Evolutionary conservation across 2,329 filamentous ascomycete genomes (phyloP).

Genomic region (Cladosporium sp.): DNA sequence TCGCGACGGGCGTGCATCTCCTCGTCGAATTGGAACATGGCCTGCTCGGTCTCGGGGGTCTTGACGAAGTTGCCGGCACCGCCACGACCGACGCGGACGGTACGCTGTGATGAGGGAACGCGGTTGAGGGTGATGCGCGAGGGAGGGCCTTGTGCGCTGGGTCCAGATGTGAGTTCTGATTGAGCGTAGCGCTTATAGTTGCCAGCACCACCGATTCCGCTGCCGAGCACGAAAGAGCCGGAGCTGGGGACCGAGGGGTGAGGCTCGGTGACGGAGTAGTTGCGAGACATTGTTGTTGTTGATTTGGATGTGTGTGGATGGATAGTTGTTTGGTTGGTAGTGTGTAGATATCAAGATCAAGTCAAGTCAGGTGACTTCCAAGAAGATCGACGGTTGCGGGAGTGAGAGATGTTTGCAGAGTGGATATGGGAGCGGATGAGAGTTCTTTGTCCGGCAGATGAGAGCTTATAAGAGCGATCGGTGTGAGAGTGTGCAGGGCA

Average conservation of each 20-base stretch:
- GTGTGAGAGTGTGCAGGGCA: not conserved
- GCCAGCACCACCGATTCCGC: slow-evolving; percentile 60
- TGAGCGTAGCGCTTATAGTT: slow-evolving; percentile 58
- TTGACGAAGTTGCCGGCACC: slow-evolving; percentile 60
- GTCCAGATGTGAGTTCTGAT: slow-evolving; percentile 53
- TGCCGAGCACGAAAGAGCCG: slow-evolving; percentile 50
- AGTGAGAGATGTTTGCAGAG: not conserved
- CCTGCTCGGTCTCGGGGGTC: slow-evolving; percentile 51
- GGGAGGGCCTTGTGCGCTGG: slow-evolving; percentile 48
- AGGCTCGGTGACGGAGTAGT: slow-evolving; percentile 60
- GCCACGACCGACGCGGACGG: slow-evolving; percentile 58
- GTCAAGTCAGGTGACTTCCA: not conserved
- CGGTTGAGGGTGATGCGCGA: slow-evolving; percentile 51
- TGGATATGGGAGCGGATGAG: slow-evolving; percentile 24
- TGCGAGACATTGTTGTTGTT: slow-evolving; percentile 32
- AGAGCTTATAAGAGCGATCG: not conserved
- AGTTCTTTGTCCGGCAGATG: slow-evolving; percentile 6
- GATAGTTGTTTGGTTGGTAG: slow-evolving; percentile 19
- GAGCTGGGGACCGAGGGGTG: slow-evolving; percentile 57
- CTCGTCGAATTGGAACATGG: slow-evolving; percentile 69
- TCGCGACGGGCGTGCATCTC: slow-evolving; percentile 59
- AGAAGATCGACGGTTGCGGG: slow-evolving; percentile 2
- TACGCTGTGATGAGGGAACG: slow-evolving; percentile 43
- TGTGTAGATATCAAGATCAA: slow-evolving; percentile 28
- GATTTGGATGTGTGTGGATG: slow-evolving; percentile 17